Conservation (phyloP, 2,329 filamentous ascomycete genomes). For the Cordyceps sp. region DNA sequence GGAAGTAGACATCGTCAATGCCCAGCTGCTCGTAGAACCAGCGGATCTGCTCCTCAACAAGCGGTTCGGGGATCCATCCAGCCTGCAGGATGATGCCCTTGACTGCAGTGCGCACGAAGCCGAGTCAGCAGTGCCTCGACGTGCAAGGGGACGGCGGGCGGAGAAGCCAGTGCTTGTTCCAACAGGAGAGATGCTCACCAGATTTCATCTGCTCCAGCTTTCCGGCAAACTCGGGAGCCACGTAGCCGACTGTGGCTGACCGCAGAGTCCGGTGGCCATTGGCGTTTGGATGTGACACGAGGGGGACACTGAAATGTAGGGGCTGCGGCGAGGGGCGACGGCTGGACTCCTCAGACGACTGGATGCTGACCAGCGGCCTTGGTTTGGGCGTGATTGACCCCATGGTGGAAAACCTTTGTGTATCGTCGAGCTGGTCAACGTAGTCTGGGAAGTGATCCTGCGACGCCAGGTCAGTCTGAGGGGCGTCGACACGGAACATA, state of each 20-base stretch:
- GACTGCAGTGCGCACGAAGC: too few relatives aligned
- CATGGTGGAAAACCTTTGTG: slow-evolving; percentile 11
- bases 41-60: slow-evolving; percentile 69
- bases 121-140: too few relatives aligned
- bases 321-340: slow-evolving; percentile 76
- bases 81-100: slow-evolving; percentile 63
- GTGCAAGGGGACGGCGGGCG: neutral
- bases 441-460: slow-evolving; percentile 28
- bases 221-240: slow-evolving; percentile 84
- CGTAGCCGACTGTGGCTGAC: slow-evolving; percentile 83
- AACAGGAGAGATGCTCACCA: slow-evolving; percentile 33
- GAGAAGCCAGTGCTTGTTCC: neutral
- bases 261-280: slow-evolving; percentile 61
- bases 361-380: slow-evolving; percentile 24
- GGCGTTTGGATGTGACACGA: slow-evolving; percentile 30
- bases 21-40: slow-evolving; percentile 98
- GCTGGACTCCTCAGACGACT: slow-evolving; percentile 20
- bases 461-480: slow-evolving; percentile 22
- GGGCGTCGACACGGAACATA: slow-evolving; percentile 19
- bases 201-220: slow-evolving; percentile 81
- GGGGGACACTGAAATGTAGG: slow-evolving; percentile 63
- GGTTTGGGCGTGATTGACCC: slow-evolving; percentile 14
- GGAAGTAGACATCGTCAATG: slow-evolving; percentile 97
- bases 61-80: slow-evolving; percentile 71
- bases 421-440: slow-evolving; percentile 19